phyloP scores from a whole-genome alignment of 805 yeast genomes.

The Metschnikowia arizonensis region DNA sequence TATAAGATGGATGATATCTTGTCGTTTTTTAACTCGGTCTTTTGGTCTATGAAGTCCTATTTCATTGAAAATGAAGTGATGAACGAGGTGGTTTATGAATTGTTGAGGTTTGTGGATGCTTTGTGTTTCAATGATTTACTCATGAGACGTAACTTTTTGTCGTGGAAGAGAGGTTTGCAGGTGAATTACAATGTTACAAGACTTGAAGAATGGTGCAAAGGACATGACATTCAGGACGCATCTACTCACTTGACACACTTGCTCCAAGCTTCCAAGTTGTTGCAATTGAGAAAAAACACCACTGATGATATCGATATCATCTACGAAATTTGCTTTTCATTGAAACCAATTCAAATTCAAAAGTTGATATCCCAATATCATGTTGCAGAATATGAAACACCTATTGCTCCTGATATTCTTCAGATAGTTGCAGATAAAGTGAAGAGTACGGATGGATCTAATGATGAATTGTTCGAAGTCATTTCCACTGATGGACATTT shows the following conservation, averaged over 20 bases:
- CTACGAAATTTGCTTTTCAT: conserved; percentile 89
- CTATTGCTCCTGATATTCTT: conserved; percentile 77
- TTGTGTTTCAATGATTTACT: conserved; percentile 92
- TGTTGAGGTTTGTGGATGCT: conserved; percentile 84
- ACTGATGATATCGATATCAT: conserved; percentile 86
- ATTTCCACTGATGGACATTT: conserved; percentile 70
- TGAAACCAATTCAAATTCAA: conserved; percentile 94
- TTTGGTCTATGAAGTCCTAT: conserved; percentile 90
- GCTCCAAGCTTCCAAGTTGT: conserved; percentile 86
- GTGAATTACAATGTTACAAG: conserved; percentile 94
- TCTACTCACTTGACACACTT: conserved; percentile 78
- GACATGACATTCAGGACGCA: conserved; percentile 86
- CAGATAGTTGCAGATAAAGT: conserved; percentile 78
- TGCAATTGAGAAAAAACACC: conserved; percentile 87
- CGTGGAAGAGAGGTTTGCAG: conserved; percentile 98
- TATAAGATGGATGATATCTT: conserved; percentile 93
- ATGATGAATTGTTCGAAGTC: conserved; percentile 64
- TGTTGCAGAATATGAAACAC: conserved; percentile 92
- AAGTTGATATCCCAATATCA: conserved; percentile 83
- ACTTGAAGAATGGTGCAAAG: conserved; percentile 97
- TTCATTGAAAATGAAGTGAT: conserved; percentile 81
- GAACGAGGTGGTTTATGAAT: conserved; percentile 77
- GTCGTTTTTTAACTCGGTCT: conserved; percentile 81
- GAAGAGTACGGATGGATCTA: conserved; percentile 51
- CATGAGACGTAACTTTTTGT: conserved; percentile 88